Evolutionary conservation across 1,284 basidiomycete genomes (phyloP).

Genomic region (Malassezia yamatoensis): DNA sequence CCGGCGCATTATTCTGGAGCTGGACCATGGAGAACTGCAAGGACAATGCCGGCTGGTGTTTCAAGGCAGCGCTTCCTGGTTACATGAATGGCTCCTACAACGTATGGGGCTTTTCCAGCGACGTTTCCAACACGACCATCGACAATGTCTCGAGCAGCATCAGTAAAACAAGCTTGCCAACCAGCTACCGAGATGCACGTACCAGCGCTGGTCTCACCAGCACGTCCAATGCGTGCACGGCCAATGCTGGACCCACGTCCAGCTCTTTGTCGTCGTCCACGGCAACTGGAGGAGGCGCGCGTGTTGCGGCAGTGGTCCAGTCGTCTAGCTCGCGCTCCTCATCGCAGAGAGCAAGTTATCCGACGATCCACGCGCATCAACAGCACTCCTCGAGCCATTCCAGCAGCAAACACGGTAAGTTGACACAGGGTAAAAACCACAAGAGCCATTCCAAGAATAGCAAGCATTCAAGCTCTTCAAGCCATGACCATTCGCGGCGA

Average conservation of each 20-base stretch:
- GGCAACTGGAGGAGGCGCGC: background rate
- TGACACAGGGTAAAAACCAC: background rate
- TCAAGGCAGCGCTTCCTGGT: constrained; percentile 26
- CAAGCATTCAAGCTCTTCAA: background rate
- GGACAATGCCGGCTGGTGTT: constrained; percentile 46
- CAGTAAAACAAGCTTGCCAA: constrained; percentile 8
- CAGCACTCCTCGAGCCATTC: background rate
- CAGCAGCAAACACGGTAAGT: background rate
- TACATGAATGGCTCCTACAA: constrained; percentile 31
- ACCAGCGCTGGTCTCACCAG: background rate
- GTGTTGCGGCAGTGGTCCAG: background rate
- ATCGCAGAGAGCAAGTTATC: background rate
- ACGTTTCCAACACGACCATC: constrained; percentile 14
- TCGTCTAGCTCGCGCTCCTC: background rate
- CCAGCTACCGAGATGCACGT: background rate
- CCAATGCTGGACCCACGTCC: background rate
- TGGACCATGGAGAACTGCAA: constrained; percentile 49
- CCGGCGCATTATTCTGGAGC: constrained; percentile 69
- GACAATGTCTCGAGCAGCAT: constrained; percentile 3
- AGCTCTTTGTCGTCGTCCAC: background rate
- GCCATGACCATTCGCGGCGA: background rate
- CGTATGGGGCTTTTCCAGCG: constrained; percentile 26
- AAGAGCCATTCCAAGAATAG: background rate
- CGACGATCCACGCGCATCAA: background rate
- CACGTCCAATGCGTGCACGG: background rate